Percentiles rank a stretch among this genome's conserved stretches.
These are phyloP conservation scores for Nasturtium officinale DNA, from an alignment of 345 rosid species.

Conservation along the genomic window DNA sequence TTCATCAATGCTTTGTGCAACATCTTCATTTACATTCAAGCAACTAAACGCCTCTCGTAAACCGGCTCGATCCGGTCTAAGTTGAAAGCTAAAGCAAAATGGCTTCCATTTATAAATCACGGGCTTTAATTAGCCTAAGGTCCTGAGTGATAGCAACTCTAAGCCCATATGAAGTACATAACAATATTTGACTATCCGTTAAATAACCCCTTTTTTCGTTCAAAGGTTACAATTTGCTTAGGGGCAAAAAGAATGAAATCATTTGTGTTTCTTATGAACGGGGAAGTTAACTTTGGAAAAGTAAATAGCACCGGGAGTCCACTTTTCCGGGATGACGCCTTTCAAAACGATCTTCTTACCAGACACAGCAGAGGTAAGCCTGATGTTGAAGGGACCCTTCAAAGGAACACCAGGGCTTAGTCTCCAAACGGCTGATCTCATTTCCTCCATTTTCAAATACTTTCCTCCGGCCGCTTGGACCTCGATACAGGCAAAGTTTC, in stretches of 20 bases:
- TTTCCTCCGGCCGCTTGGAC: slow-evolving; percentile 50
- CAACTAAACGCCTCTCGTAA: slow-evolving; percentile 7
- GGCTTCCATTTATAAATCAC: not conserved
- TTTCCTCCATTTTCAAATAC: slow-evolving; percentile 63
- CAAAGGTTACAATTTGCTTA: slow-evolving; percentile 13
- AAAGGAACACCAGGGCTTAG: slow-evolving; percentile 50
- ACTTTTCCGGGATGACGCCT: slow-evolving; percentile 59
- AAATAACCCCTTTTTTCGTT: not conserved
- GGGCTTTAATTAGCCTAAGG: not conserved
- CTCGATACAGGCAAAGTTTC: slow-evolving; percentile 51
- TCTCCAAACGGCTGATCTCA: slow-evolving; percentile 77
- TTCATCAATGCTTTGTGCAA: slow-evolving; percentile 2
- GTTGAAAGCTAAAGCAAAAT: slow-evolving; percentile 22
- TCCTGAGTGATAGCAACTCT: not conserved
- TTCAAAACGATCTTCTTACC: slow-evolving; percentile 44
- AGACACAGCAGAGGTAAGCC: slow-evolving; percentile 50
- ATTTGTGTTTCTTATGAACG: slow-evolving; percentile 20
- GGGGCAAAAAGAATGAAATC: not conserved
- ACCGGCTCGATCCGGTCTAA: slow-evolving; percentile 7
- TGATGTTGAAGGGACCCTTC: slow-evolving; percentile 59
- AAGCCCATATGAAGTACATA: slow-evolving; percentile 18
- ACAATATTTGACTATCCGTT: slow-evolving; percentile 19
- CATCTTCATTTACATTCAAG: not conserved
- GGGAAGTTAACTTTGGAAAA: slow-evolving; percentile 53
- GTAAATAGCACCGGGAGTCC: slow-evolving; percentile 65